phyloP scores from a whole-genome alignment of 2,329 filamentous ascomycete species.

The Fusarium nygamai region DNA sequence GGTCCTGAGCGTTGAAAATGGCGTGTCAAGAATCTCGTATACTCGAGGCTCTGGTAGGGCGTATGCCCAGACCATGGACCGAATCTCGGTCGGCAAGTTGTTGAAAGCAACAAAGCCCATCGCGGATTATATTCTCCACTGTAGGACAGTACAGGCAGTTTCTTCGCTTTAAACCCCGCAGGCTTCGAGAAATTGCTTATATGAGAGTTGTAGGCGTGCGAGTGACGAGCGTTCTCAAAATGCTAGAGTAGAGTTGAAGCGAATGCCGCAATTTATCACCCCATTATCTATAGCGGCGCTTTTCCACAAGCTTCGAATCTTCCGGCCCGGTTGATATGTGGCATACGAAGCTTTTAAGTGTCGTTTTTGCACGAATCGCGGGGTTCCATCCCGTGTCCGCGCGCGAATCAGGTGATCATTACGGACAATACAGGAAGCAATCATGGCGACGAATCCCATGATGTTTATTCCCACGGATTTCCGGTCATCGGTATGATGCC shows the following conservation, averaged over 20 bases:
- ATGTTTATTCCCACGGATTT: not conserved
- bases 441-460: not conserved
- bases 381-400: not conserved
- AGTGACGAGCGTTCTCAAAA: not conserved
- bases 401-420: not conserved
- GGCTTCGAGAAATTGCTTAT: conserved; percentile 1
- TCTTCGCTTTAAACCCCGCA: not conserved
- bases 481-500: not conserved
- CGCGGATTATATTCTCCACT: not conserved
- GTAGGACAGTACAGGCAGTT: not conserved
- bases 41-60: conserved; percentile 32
- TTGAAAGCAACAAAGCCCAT: conserved; percentile 23
- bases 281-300: conserved; percentile 23
- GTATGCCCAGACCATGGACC: conserved; percentile 32
- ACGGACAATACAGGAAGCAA: not conserved
- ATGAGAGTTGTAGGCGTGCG: not conserved
- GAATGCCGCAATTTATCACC: conserved; percentile 18
- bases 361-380: conserved; percentile 36
- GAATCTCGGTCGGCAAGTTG: conserved; percentile 30
- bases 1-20: conserved; percentile 31
- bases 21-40: conserved; percentile 36
- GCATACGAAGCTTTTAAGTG: conserved; percentile 10
- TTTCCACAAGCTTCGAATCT: conserved; percentile 14
- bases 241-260: not conserved
- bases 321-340: conserved; percentile 15